A percentile compares a stretch with the other conserved stretches of the same genome.
Evolutionary conservation across 2,329 filamentous ascomycete species (phyloP).

Genomic region (Epichloe sp.): DNA sequence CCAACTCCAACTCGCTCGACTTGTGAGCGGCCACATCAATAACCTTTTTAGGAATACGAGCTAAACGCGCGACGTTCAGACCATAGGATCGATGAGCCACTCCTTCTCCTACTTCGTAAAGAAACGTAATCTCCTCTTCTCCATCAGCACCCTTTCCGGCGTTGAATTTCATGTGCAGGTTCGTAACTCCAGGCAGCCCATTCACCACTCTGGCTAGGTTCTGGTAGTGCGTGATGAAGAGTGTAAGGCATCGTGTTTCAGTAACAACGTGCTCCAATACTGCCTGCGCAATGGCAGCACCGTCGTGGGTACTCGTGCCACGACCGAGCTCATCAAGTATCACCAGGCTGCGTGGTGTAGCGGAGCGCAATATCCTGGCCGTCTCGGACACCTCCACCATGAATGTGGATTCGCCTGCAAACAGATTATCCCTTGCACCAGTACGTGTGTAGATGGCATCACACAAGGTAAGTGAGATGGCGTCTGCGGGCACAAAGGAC

Average conservation of each 20-base stretch:
- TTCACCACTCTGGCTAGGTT: slow-evolving; percentile 59
- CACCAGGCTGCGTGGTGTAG: slow-evolving; percentile 71
- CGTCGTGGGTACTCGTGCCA: slow-evolving; percentile 90
- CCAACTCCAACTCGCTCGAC: slow-evolving; percentile 66
- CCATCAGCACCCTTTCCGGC: slow-evolving; percentile 26
- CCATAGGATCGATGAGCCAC: slow-evolving; percentile 92
- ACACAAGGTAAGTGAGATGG: slow-evolving; percentile 63
- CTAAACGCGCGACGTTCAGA: slow-evolving; percentile 79
- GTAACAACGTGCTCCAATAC: slow-evolving; percentile 76
- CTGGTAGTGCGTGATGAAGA: slow-evolving; percentile 99
- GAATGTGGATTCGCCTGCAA: slow-evolving; percentile 89
- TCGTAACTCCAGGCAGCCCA: slow-evolving; percentile 58
- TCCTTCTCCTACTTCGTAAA: slow-evolving; percentile 85
- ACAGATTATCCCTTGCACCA: slow-evolving; percentile 92
- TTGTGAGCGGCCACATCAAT: slow-evolving; percentile 70
- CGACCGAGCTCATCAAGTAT: slow-evolving; percentile 91
- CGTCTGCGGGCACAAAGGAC: slow-evolving; percentile 76
- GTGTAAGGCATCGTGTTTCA: slow-evolving; percentile 60
- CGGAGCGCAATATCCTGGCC: slow-evolving; percentile 76
- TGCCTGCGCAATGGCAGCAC: slow-evolving; percentile 86
- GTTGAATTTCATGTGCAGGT: slow-evolving; percentile 90
- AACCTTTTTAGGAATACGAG: slow-evolving; percentile 63
- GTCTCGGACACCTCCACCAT: slow-evolving; percentile 97
- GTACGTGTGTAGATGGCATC: slow-evolving; percentile 93
- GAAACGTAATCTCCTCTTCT: slow-evolving; percentile 76